phyloP scores from a whole-genome alignment of 225 moss, liverwort and hornwort species.

The Polytrichum commune region DNA sequence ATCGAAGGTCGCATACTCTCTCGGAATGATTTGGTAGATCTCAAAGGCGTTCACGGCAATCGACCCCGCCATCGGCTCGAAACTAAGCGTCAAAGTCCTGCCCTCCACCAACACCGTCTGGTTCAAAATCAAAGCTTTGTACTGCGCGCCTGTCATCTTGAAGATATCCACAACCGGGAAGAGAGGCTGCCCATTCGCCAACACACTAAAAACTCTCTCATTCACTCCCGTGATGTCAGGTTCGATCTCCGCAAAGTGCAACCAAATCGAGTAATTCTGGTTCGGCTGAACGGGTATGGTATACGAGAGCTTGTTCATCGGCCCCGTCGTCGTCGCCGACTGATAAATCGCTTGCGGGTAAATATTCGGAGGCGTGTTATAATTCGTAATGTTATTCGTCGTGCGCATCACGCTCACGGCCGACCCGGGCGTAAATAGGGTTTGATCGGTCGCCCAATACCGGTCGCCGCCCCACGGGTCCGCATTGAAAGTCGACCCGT shows the following conservation, averaged over 20 bases:
- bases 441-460: conserved; percentile 77
- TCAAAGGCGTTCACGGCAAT: conserved; percentile 84
- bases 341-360: conserved; percentile 85
- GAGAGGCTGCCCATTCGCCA: conserved; percentile 39
- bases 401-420: conserved; percentile 33
- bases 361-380: conserved; percentile 66
- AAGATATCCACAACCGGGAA: conserved; percentile 64
- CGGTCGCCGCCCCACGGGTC: conserved; percentile 94
- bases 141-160: conserved; percentile 42
- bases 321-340: conserved; percentile 64
- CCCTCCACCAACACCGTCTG: conserved; percentile 50
- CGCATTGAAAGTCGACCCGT: conserved; percentile 67
- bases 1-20: conserved; percentile 54
- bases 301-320: conserved; percentile 55
- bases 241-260: conserved; percentile 85
- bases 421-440: conserved; percentile 40
- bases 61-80: conserved; percentile 50
- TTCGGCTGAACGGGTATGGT: conserved; percentile 60
- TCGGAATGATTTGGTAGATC: conserved; percentile 68
- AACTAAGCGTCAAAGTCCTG: conserved; percentile 60
- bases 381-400: conserved; percentile 36
- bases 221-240: conserved; percentile 20
- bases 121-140: conserved; percentile 65
- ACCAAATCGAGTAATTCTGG: conserved; percentile 84
- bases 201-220: conserved; percentile 69